Evolutionary conservation across 2,329 filamentous ascomycete species (phyloP), one percentile per base, ranked within the genome.

Genomic region (Colletotrichum nymphaeae): DNA sequence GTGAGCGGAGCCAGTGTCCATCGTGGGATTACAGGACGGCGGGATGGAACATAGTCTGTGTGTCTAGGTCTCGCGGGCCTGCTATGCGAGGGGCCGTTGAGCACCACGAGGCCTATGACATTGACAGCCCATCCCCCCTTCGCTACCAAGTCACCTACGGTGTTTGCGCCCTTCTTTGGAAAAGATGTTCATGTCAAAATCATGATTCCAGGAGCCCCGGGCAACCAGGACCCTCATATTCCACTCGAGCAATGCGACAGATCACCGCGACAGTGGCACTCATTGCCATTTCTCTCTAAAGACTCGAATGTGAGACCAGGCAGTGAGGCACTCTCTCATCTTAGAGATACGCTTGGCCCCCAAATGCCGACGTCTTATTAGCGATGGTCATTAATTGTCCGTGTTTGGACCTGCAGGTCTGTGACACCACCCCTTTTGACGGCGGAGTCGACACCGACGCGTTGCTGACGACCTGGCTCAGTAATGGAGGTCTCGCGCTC

Each of bases 311-410:
- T 8, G 26, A 19, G 11, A 30, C 46, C 60, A 55, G 53, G 42
- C 32, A 35, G 32, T 35, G 32, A 35, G 11, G 32, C 16, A 49
- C 46, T 58, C 53, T 7, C 53, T 37, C 52, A 22, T n/a, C 11
- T 32, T 30, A 22, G 7, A 37, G 30, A 60, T 12, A 6, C 30
- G 55, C 28, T 7, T 37, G 52, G 52, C 65, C 49, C 24, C 16
- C 65, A 72, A 72, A n/a, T 69, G 69, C 65, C 69, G 65, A 26
- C 12, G 30, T 63, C 64, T 58, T 68, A 53, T n/a, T 30, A 19
- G 53, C 46, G 32, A 49, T 7, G 49, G 32, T 24, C 8, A 53
- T 42, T 69, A 24, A 69, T 68, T 58, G 35, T 57, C 37, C 57
- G 28, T 46, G 14, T 26, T 26, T 32, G 37, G 24, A 30, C 49